Conservation (phyloP, 805 yeast genomes). For the Spathaspora boniae region DNA sequence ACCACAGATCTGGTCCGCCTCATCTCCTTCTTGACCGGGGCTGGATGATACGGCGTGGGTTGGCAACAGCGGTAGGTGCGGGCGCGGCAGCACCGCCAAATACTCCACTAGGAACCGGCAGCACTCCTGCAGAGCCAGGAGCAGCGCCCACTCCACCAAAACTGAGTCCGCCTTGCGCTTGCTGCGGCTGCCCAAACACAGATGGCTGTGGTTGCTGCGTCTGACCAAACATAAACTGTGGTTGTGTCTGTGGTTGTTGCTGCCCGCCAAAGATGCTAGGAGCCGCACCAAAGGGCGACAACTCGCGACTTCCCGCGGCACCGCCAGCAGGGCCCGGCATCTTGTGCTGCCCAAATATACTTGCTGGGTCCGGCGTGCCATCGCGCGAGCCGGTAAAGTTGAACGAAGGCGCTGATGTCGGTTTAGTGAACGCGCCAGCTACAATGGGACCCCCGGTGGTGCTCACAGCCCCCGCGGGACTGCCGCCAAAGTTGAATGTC, state of each 20-base stretch:
- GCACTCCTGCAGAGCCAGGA: slow-evolving; percentile 1
- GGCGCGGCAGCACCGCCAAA: slow-evolving; percentile 1
- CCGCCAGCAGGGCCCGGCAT: neutral
- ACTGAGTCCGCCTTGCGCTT: no score
- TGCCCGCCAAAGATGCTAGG: no score
- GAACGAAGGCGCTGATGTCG: slow-evolving; percentile 11
- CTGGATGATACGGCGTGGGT: neutral
- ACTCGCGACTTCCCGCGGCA: no score
- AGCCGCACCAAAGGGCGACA: no score
- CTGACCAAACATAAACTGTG: no score
- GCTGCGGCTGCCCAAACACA: no score
- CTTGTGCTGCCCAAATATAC: slow-evolving; percentile 21
- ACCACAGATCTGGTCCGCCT: no score
- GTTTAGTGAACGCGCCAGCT: slow-evolving; percentile 5
- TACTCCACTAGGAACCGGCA: slow-evolving; percentile 1
- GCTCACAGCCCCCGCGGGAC: neutral
- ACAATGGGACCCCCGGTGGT: slow-evolving; percentile 6
- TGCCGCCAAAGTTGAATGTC: slow-evolving; percentile 2
- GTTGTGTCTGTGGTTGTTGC: no score
- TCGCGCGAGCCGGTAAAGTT: slow-evolving; percentile 23
- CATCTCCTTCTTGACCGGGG: no score
- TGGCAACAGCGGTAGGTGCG: slow-evolving; percentile 1
- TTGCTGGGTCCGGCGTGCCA: slow-evolving; percentile 30
- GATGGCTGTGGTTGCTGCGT: no score
- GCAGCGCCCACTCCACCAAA: no score